Evolutionary conservation across 495 filamentous ascomycete species (phyloP), one percentile per base, ranked within the genome.

Genomic region (Pseudevernia furfuracea): DNA sequence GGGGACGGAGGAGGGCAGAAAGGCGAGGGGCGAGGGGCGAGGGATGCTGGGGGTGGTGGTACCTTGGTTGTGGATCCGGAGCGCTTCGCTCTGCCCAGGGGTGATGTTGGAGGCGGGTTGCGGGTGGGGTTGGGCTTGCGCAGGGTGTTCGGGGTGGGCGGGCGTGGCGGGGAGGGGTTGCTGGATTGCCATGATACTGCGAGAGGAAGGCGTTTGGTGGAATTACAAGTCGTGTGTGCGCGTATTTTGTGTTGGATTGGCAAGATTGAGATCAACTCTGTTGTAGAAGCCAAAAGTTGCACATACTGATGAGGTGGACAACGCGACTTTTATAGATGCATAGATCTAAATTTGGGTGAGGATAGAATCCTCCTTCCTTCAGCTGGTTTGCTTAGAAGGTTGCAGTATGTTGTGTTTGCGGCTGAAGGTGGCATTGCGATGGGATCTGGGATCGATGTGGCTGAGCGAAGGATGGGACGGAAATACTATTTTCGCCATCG

Each of bases 21-120:
- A n/a, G n/a, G n/a, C n/a, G n/a, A n/a, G n/a, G n/a, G n/a, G n/a
- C n/a, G n/a, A n/a, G n/a, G n/a, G n/a, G 3, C 19, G 12, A 12
- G 38, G 11, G 0, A 19, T 23, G 10, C 4, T 3, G 43, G 10
- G 2, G 12, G 4, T n/a, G 48, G 36, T 17, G 39, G 8, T 52
- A 59, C 62, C 63, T 59, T 65, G 38, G 57, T 65, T 65, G 38
- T 65, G 63, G 57, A 60, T 65, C 8, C 41, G 9, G 21, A 65
- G 38, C 0, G 63, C 63, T 19, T 65, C 49, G 19, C 30, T 38
- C 28, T 65, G 55, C 4, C 15, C 62, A 39, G 60, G 39, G 15
- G 60, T 11, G 52, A 37, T 17, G 12, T 30, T 25, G 1, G 49
- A 17, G 49, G 49, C 49, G 49, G 49, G 14, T 1, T 30, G 25